A percentile compares a stretch with the other conserved stretches of the same genome.
Evolutionary conservation across 2,329 filamentous ascomycete genomes (phyloP).

Genomic region (Clonostachys rosea): DNA sequence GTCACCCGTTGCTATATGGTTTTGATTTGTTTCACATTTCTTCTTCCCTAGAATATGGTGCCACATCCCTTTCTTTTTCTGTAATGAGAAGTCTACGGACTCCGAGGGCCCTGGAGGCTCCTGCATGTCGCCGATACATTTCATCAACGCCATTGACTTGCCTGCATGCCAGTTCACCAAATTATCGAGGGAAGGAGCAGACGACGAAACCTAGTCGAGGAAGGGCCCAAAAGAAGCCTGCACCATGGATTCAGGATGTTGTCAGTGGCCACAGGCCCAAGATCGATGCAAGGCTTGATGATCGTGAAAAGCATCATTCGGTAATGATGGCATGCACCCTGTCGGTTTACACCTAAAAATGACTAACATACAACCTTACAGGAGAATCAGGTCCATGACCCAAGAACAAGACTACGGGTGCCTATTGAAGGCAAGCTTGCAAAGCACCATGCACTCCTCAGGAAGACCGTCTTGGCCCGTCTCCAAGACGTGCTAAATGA

Average conservation of each 20-base stretch:
- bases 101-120: neutral
- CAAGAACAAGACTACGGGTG: slow-evolving; percentile 20
- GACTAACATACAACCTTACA: slow-evolving; percentile 4
- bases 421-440: slow-evolving; percentile 11
- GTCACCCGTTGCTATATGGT: too few relatives aligned
- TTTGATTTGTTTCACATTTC: too few relatives aligned
- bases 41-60: too few relatives aligned
- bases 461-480: slow-evolving; percentile 24
- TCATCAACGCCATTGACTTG: neutral
- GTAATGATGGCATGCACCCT: slow-evolving; percentile 3
- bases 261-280: neutral
- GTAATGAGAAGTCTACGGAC: too few relatives aligned
- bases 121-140: neutral
- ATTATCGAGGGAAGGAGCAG: neutral
- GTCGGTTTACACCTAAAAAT: slow-evolving; percentile 11
- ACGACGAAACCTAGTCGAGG: too few relatives aligned
- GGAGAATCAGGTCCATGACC: slow-evolving; percentile 25
- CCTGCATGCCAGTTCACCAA: neutral
- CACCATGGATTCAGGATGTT: too few relatives aligned
- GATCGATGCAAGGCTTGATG: slow-evolving; percentile 1
- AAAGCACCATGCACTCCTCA: slow-evolving; percentile 22
- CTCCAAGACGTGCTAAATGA: slow-evolving; percentile 26
- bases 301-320: neutral
- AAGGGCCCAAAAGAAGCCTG: too few relatives aligned
- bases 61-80: too few relatives aligned